phyloP scores from a whole-genome alignment of 257 asterid species.

The Prunella vulgaris region DNA sequence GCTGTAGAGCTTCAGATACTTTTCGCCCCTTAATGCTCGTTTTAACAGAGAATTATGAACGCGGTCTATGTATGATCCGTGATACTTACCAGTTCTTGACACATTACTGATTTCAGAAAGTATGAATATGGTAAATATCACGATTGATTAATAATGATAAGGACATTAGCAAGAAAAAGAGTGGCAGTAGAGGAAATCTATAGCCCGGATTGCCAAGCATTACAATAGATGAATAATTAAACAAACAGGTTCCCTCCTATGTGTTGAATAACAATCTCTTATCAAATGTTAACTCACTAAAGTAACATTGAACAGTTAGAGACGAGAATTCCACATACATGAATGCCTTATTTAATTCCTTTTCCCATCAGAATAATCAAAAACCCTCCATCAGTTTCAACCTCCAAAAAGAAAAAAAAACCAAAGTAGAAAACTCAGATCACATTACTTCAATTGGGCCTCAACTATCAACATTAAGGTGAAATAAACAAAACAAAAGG shows the following conservation, averaged over 20 bases:
- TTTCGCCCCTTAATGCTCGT: slow-evolving; percentile 59
- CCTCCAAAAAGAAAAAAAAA: neutral
- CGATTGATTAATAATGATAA: neutral
- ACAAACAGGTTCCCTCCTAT: slow-evolving; percentile 1
- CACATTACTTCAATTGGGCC: neutral
- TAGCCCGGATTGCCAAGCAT: neutral
- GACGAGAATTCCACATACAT: neutral
- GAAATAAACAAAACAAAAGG: neutral
- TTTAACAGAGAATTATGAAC: slow-evolving; percentile 69
- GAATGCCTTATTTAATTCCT: neutral
- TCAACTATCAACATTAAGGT: neutral
- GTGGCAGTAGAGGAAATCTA: neutral
- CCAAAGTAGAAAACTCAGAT: neutral
- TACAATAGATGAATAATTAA: neutral
- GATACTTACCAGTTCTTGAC: slow-evolving; percentile 34
- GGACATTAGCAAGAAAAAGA: slow-evolving; percentile 7
- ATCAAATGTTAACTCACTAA: neutral
- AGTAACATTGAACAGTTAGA: neutral
- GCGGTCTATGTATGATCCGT: slow-evolving; percentile 49
- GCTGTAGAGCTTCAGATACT: slow-evolving; percentile 85
- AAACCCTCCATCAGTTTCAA: slow-evolving; percentile 8
- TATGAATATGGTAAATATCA: slow-evolving; percentile 16
- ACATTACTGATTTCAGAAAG: slow-evolving; percentile 44
- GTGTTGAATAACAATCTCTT: slow-evolving; percentile 4
- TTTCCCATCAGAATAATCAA: neutral